Conservation (phyloP, 1,139 yeast species). For the Candida frijolesensis region DNA sequence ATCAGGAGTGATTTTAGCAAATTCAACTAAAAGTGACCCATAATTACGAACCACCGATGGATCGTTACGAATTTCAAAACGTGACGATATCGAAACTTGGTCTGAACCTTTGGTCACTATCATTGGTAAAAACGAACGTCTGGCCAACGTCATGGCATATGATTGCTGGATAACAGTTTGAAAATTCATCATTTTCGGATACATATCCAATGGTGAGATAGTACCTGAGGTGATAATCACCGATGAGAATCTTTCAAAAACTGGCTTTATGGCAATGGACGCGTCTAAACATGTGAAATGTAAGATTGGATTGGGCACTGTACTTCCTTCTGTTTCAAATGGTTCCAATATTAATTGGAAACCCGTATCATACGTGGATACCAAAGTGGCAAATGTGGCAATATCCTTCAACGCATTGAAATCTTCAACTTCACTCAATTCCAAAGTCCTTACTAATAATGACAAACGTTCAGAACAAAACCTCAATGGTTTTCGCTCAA, state of each 20-base stretch:
- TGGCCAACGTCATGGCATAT: constrained; percentile 91
- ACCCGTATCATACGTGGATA: constrained; percentile 93
- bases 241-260: constrained; percentile 90
- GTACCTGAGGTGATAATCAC: constrained; percentile 97
- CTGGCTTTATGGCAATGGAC: constrained; percentile 95
- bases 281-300: constrained; percentile 96
- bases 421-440: constrained; percentile 86
- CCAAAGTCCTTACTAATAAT: constrained; percentile 83
- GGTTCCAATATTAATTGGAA: constrained; percentile 92
- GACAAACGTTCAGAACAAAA: constrained; percentile 93
- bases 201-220: constrained; percentile 97
- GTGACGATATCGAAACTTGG: constrained; percentile 93
- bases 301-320: constrained; percentile 96
- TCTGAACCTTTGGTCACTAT: constrained; percentile 97
- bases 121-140: constrained; percentile 91
- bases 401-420: constrained; percentile 91
- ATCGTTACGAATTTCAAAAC: constrained; percentile 95
- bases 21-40: constrained; percentile 89
- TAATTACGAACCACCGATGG: constrained; percentile 97
- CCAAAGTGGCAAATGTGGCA: constrained; percentile 94
- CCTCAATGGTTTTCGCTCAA: constrained; percentile 85
- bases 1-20: constrained; percentile 94
- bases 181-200: constrained; percentile 94
- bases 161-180: constrained; percentile 94
- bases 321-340: constrained; percentile 93